Percentiles rank a stretch among this genome's conserved stretches.
Evolutionary conservation across 1,284 basidiomycete genomes (phyloP).

Genomic region (Ustilago loliicola): DNA sequence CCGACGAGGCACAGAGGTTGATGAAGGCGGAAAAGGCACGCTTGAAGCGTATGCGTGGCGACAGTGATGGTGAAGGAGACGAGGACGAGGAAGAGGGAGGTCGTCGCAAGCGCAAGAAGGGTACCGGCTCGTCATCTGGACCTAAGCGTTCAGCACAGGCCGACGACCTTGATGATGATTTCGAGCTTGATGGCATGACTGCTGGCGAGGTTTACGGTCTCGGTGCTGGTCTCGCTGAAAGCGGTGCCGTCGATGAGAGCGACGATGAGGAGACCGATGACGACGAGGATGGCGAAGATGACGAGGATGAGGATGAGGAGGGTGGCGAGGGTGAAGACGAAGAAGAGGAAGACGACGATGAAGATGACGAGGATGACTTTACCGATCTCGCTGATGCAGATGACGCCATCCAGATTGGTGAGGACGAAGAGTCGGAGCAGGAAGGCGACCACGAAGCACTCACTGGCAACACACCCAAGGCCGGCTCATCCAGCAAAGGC

Average conservation of each 20-base stretch:
- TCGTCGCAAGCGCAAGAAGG: constrained; percentile 58
- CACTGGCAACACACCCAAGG: constrained; percentile 22
- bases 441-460: constrained; percentile 49
- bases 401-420: constrained; percentile 57
- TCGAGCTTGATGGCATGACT: constrained; percentile 71
- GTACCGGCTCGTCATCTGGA: constrained; percentile 58
- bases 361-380: constrained; percentile 71
- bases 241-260: constrained; percentile 71
- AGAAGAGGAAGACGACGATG: constrained; percentile 65
- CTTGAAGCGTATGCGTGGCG: constrained; percentile 86
- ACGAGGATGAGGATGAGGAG: constrained; percentile 36
- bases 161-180: constrained; percentile 95
- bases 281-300: constrained; percentile 46
- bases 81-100: constrained; percentile 48
- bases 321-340: constrained; percentile 39
- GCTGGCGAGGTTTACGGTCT: constrained; percentile 63
- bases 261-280: constrained; percentile 58
- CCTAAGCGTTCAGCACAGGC: constrained; percentile 74
- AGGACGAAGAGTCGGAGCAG: constrained; percentile 61
- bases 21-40: constrained; percentile 87
- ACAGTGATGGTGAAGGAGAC: constrained; percentile 74
- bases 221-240: constrained; percentile 60
- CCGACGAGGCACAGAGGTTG: constrained; percentile 87
- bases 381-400: constrained; percentile 60
- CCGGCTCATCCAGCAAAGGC: constrained; percentile 11